A percentile compares a stretch with the other conserved stretches of the same genome.
phyloP scores from a whole-genome alignment of 768 basidiomycete species.

The Hypholoma fasciculare region DNA sequence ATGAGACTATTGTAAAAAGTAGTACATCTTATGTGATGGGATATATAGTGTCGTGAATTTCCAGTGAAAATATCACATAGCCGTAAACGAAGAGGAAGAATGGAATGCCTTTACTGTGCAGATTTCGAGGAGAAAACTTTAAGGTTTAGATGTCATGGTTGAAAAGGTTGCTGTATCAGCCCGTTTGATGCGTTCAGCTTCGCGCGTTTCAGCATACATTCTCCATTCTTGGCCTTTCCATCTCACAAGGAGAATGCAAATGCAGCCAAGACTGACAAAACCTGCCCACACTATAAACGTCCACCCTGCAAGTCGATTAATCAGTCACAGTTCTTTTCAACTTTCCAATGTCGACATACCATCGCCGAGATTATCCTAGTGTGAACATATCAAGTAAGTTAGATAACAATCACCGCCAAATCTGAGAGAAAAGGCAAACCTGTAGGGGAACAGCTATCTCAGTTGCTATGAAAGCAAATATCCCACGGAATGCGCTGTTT shows the following conservation, averaged over 20 bases:
- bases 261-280: constrained; percentile 51
- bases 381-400: too few species aligned
- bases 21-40: too few species aligned
- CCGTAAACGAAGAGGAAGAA: too few species aligned
- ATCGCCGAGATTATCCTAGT: constrained; percentile 68
- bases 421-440: constrained; percentile 31
- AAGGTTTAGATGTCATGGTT: constrained; percentile 1
- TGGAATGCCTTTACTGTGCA: too few species aligned
- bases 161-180: constrained; percentile 1
- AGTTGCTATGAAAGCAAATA: constrained; percentile 64
- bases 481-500: constrained; percentile 77
- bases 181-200: constrained; percentile 19
- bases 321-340: not conserved
- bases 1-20: too few species aligned
- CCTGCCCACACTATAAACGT: constrained; percentile 66
- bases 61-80: too few species aligned
- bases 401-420: not conserved
- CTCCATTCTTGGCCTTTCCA: constrained; percentile 65
- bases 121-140: not conserved
- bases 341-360: constrained; percentile 36
- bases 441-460: constrained; percentile 78
- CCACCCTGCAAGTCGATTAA: constrained; percentile 37
- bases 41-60: too few species aligned
- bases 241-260: constrained; percentile 60
- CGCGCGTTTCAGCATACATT: constrained; percentile 43